Conservation (phyloP, 805 yeast genomes). For the Metschnikowia lachancei region DNA sequence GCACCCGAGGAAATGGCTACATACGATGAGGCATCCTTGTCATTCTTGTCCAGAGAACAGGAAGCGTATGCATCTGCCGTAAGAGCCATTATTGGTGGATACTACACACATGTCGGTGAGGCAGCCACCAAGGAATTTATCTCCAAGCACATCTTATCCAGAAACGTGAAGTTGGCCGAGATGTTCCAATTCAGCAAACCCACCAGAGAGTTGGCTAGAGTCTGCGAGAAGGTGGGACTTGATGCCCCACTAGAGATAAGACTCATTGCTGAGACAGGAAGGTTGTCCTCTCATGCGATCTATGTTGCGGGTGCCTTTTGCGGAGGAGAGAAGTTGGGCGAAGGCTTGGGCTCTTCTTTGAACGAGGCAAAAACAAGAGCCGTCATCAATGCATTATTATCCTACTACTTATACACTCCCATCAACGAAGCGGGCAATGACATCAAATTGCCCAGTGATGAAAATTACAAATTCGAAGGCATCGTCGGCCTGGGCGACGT, state of each 20-base stretch:
- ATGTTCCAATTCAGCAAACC: slow-evolving; percentile 84
- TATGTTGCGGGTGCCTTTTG: slow-evolving; percentile 89
- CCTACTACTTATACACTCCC: slow-evolving; percentile 91
- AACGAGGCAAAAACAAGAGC: slow-evolving; percentile 92
- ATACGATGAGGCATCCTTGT: slow-evolving; percentile 16
- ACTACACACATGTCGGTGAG: slow-evolving; percentile 71
- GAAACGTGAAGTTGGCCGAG: slow-evolving; percentile 69
- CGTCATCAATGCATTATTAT: slow-evolving; percentile 83
- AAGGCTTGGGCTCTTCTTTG: slow-evolving; percentile 88
- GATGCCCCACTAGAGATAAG: slow-evolving; percentile 70
- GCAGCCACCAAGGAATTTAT: slow-evolving; percentile 67
- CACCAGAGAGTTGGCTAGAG: slow-evolving; percentile 72
- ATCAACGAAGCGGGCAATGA: slow-evolving; percentile 42
- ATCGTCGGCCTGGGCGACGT: slow-evolving; percentile 45
- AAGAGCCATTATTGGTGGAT: slow-evolving; percentile 78
- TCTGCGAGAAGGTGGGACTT: slow-evolving; percentile 74
- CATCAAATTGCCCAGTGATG: slow-evolving; percentile 61
- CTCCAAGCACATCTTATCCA: slow-evolving; percentile 70
- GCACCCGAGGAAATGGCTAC: slow-evolving; percentile 23
- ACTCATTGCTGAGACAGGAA: slow-evolving; percentile 89
- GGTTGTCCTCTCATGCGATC: slow-evolving; percentile 77
- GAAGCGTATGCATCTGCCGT: slow-evolving; percentile 66
- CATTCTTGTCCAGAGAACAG: slow-evolving; percentile 36
- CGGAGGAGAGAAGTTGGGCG: slow-evolving; percentile 81
- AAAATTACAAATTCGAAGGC: slow-evolving; percentile 39